Evolutionary conservation across 805 yeast species (phyloP).

Genomic region (Ogataea pini): DNA sequence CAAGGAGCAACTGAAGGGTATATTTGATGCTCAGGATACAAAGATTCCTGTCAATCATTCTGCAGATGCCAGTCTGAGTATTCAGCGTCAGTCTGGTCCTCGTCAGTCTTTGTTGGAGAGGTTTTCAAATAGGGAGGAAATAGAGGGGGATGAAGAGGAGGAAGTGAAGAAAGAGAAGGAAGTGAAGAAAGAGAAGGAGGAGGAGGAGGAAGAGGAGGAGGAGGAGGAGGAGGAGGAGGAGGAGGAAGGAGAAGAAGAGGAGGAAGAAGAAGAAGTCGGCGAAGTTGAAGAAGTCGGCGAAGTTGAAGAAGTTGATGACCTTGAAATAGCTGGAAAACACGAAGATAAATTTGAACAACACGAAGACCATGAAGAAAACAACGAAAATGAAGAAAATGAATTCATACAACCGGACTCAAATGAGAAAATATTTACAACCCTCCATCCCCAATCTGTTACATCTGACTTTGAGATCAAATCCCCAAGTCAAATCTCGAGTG

Average conservation of each 20-base stretch:
- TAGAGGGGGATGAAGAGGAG: too few species aligned
- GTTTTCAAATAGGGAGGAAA: too few species aligned
- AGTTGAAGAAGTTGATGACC: slow-evolving; percentile 9
- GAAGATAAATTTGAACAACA: too few species aligned
- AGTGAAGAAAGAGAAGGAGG: slow-evolving; percentile 1
- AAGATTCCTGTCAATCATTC: slow-evolving; percentile 27
- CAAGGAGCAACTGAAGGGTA: slow-evolving; percentile 46
- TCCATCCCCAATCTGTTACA: too few species aligned
- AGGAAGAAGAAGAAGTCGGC: slow-evolving; percentile 4
- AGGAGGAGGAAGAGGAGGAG: slow-evolving; percentile 7
- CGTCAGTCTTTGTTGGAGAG: slow-evolving; percentile 6
- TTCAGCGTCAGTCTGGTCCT: neutral
- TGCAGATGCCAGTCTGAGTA: neutral
- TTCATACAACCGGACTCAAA: too few species aligned
- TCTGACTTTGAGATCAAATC: too few species aligned
- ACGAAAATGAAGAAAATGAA: too few species aligned
- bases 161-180: slow-evolving; percentile 1
- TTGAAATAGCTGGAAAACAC: neutral
- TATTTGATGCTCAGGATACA: slow-evolving; percentile 42
- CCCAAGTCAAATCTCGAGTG: too few species aligned
- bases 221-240: slow-evolving; percentile 12
- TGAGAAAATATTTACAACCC: too few species aligned
- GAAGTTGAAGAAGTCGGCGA: slow-evolving; percentile 13
- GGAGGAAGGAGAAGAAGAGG: slow-evolving; percentile 9
- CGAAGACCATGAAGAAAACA: too few species aligned